Base-by-base conservation (phyloP, 2,329 filamentous ascomycete species). In the Epichloe uncinata region DNA sequence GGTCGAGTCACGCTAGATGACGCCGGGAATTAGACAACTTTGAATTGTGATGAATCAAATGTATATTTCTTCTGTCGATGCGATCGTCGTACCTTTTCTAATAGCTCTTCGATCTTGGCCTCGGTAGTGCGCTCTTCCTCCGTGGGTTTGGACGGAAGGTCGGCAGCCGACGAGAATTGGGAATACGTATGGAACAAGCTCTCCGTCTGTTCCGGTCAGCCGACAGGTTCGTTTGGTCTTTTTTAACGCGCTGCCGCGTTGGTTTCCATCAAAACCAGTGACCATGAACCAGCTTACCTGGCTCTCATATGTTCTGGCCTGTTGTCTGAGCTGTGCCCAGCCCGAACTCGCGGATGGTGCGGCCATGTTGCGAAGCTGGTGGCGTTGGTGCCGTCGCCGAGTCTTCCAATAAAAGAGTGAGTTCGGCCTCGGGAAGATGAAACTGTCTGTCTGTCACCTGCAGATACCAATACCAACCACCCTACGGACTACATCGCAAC, bases 311-410 rank as follows among this genome's bases (percentile, higher is more conserved):
- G 82, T 80, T 60, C 93, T 79, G 54, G 89, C 87, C 70, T 97
- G 91, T 66, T 96, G 89, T 60, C 93, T 86, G 58, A 97, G 77
- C 71, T 96, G 89, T 62, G 88, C 84, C 93, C 93, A 98, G 70
- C 89, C 84, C 55, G 78, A 74, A 55, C 69, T 80, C 55, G 77
- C 71, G 43, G 73, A 69, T 52, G 72, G 67, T 57, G 73, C 63
- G 55, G 75, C 70, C 77, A 81, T 82, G 55, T 47, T 62, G 42
- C 26, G 5, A 40, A 26, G 42, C 33, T 22, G 42, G 35, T 7
- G 36, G 12, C 22, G 41, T 49, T 43, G 35, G n/a, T n/a, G 46
- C 22, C n/a, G 45, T 26, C 16, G 38, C 42, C 13, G 35, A 16
- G 36, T 30, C 35, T 40, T 15, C 2, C 4, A 9, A 41, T 8